phyloP scores from a whole-genome alignment of 352 stramenopile genomes.

The Phytophthora meadii region DNA sequence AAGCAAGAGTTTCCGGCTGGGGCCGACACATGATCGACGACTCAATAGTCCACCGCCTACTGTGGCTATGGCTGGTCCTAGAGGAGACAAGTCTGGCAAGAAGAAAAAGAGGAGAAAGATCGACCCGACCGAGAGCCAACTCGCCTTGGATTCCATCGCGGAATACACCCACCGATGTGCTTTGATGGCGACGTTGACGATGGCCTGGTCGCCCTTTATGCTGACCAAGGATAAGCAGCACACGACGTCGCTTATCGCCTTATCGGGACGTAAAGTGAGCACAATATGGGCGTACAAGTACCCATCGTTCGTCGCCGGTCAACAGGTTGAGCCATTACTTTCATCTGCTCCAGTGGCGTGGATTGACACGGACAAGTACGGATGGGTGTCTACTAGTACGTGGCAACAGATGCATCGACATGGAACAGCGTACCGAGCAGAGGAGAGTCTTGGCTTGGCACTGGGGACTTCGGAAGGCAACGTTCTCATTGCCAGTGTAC shows the following conservation, averaged over 20 bases:
- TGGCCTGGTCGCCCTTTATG: conserved; percentile 81
- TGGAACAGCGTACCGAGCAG: conserved; percentile 15
- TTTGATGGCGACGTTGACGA: conserved; percentile 65
- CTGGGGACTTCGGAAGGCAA: conserved; percentile 72
- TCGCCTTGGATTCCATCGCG: conserved; percentile 44
- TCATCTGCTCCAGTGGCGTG: conserved; percentile 53
- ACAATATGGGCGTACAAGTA: conserved; percentile 78
- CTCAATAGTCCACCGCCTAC: conserved; percentile 29
- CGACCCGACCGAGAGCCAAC: conserved; percentile 5
- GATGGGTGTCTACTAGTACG: conserved; percentile 70
- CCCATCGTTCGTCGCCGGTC: conserved; percentile 42
- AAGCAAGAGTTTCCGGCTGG: conserved; percentile 43
- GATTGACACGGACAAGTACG: conserved; percentile 77
- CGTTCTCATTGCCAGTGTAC: conserved; percentile 57
- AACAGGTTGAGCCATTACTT: conserved; percentile 32
- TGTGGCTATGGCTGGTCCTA: conserved; percentile 25
- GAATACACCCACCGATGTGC: conserved; percentile 69
- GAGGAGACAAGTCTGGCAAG: conserved; percentile 32
- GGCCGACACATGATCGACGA: conserved; percentile 17
- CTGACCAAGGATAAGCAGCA: conserved; percentile 43
- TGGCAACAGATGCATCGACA: conserved; percentile 73
- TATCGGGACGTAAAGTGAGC: conserved; percentile 66
- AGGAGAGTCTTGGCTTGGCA: conserved; percentile 43
- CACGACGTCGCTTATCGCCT: conserved; percentile 70
- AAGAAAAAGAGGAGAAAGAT: conserved; percentile 34